Evolutionary conservation across 169 alveolate species (phyloP), one percentile per base, ranked within the genome.

Genomic region (Cryptosporidium andersoni): DNA sequence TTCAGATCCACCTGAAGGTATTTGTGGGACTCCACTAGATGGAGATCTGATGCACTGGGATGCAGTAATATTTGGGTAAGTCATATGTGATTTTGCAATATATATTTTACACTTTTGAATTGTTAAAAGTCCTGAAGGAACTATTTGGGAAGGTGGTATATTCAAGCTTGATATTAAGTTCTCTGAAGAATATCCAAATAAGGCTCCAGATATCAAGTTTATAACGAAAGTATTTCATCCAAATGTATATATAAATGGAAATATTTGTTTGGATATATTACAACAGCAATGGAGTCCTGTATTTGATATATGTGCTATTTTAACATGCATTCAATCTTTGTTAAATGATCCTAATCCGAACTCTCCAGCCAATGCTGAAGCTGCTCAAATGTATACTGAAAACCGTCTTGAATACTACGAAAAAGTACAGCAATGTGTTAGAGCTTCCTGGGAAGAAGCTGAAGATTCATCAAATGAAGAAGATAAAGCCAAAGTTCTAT

Each of bases 71-170:
- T 93, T 93, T 74, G 96, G 96, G 60, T 74, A 58, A 74, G 85
- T 74, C 60, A 58, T 25, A 0, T 25, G 25, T 25, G 25, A 25
- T 25, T 25, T 25, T 25, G 25, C 25, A 25, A 25, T 25, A 25
- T 25, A 25, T 25, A 25, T 25, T 25, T 25, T 25, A 25, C 25
- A 25, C 25, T 25, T 25, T 25, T 25, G 25, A 45, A 55, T 40
- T 11, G 1, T 62, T 55, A 11, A 53, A 9, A 88, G 92, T 25
- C 96, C 96, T n/a, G 95, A 93, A 65, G 92, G 93, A 62, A 92
- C 96, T 40, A 91, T 91, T 4, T 93, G 96, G 96, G 96, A 93
- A 88, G 94, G 94, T 52, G 96, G 95, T 16, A 91, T 92, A 60
- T 93, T 93, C 65, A 88, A 89, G 66, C 82, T 93, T 49, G 88